These are phyloP conservation scores for Cydonia oblonga DNA, from an alignment of 331 rosid genomes.

Conservation along the genomic window DNA sequence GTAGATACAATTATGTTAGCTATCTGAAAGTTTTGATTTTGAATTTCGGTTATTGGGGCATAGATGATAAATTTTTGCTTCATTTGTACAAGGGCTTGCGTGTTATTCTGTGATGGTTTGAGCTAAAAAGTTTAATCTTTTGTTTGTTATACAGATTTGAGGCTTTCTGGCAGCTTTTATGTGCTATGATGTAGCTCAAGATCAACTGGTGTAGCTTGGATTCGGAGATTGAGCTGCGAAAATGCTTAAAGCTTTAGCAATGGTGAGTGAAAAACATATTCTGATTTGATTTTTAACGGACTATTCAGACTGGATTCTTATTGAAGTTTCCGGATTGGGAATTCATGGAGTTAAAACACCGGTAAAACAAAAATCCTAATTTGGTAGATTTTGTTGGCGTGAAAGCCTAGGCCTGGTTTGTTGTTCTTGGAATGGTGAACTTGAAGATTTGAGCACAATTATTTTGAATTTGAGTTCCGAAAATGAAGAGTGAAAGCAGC, in stretches of 20 bases:
- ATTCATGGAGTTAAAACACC: not conserved
- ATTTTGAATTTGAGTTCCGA: conserved; percentile 17
- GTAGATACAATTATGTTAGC: conserved; percentile 4
- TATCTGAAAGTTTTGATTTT: not conserved
- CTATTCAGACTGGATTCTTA: too few species aligned
- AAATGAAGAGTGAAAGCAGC: conserved; percentile 28
- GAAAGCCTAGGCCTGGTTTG: conserved; percentile 12
- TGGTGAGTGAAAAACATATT: conserved; percentile 18
- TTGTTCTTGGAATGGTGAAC: conserved; percentile 11
- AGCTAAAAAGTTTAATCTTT: conserved; percentile 12
- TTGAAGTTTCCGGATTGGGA: not conserved
- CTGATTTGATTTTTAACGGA: conserved; percentile 7
- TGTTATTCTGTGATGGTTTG: conserved; percentile 13
- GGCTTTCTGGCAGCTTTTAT: conserved; percentile 13
- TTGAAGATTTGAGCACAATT: conserved; percentile 15
- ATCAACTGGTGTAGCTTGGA: conserved; percentile 19
- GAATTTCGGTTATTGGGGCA: conserved; percentile 1
- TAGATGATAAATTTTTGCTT: not conserved
- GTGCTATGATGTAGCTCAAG: conserved; percentile 17
- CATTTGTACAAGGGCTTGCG: not conserved
- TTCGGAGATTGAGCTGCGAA: conserved; percentile 14
- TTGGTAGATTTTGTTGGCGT: conserved; percentile 17
- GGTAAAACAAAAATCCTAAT: not conserved
- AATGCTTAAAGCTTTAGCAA: conserved; percentile 8
- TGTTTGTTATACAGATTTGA: conserved; percentile 39